phyloP scores from a whole-genome alignment of 1,284 basidiomycete species.

The Apiotrichum mycotoxinovorans region DNA sequence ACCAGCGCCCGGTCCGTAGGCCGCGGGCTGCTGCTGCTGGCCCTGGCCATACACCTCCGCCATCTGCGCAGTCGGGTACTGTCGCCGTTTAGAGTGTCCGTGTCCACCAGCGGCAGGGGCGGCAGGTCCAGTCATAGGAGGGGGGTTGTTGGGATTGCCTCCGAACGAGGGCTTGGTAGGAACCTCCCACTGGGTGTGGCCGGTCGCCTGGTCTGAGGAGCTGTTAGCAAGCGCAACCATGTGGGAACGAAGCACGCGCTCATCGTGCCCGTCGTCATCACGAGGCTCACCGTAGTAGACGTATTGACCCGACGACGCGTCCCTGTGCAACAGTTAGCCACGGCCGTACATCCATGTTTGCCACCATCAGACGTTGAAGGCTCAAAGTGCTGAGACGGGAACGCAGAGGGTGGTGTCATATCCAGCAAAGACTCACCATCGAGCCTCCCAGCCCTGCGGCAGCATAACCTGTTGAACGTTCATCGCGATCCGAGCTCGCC shows the following conservation, averaged over 20 bases:
- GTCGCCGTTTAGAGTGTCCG: conserved; percentile 63
- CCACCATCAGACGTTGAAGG: too few relatives aligned
- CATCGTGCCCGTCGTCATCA: too few relatives aligned
- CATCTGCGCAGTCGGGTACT: conserved; percentile 82
- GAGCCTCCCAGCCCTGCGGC: conserved; percentile 82
- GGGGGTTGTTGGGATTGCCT: conserved; percentile 24
- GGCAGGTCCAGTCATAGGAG: conserved; percentile 29
- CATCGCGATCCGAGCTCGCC: conserved; percentile 18
- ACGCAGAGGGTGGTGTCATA: too few relatives aligned
- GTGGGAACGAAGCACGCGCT: not conserved
- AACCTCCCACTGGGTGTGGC: conserved; percentile 65
- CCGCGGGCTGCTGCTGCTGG: conserved; percentile 25
- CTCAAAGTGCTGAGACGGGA: too few relatives aligned
- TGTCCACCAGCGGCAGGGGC: conserved; percentile 36
- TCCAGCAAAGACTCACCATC: conserved; percentile 64
- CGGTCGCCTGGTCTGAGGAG: conserved; percentile 47
- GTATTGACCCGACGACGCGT: conserved; percentile 72
- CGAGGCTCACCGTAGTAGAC: conserved; percentile 69
- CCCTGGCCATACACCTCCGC: conserved; percentile 67
- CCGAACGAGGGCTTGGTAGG: conserved; percentile 47
- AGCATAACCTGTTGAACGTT: conserved; percentile 49
- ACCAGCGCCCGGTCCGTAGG: conserved; percentile 20
- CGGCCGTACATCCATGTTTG: too few relatives aligned
- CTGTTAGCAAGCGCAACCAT: conserved; percentile 7
- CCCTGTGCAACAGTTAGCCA: conserved; percentile 57